These are phyloP conservation scores for Aureobasidium sp. DNA, from an alignment of 2,329 filamentous ascomycete species.

Conservation along the genomic window DNA sequence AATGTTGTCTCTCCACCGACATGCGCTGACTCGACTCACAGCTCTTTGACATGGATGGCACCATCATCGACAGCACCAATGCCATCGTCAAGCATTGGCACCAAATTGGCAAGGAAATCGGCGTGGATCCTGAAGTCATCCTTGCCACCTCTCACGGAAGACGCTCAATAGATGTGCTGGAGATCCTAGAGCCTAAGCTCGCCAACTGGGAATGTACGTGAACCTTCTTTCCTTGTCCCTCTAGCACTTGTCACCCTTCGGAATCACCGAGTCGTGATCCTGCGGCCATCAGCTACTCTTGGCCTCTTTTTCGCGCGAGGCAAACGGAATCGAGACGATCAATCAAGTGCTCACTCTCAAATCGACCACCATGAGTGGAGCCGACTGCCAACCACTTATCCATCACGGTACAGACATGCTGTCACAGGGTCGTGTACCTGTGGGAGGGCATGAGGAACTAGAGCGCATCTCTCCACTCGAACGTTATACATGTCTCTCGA, in stretches of 20 bases:
- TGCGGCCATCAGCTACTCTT: background rate
- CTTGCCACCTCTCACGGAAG: constrained; percentile 86
- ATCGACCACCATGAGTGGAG: background rate
- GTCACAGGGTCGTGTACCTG: background rate
- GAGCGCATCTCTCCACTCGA: background rate
- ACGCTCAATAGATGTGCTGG: constrained; percentile 77
- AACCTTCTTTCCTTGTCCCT: background rate
- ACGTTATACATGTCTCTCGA: constrained; percentile 12
- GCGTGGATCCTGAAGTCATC: constrained; percentile 75
- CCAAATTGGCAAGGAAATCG: constrained; percentile 70
- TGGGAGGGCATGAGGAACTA: background rate
- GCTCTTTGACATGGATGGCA: constrained; percentile 73
- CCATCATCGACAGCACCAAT: constrained; percentile 71
- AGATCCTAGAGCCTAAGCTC: constrained; percentile 69
- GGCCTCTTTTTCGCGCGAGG: background rate
- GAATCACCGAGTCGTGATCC: background rate
- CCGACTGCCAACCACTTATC: background rate
- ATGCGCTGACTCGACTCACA: constrained; percentile 18
- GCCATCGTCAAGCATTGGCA: constrained; percentile 75
- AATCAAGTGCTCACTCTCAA: constrained; percentile 8
- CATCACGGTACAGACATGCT: background rate
- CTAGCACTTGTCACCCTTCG: background rate
- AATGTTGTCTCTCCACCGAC: background rate
- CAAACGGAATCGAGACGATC: background rate
- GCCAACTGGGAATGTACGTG: constrained; percentile 88